phyloP scores from a whole-genome alignment of 202 grass and related monocot species.

The Setaria italica region DNA sequence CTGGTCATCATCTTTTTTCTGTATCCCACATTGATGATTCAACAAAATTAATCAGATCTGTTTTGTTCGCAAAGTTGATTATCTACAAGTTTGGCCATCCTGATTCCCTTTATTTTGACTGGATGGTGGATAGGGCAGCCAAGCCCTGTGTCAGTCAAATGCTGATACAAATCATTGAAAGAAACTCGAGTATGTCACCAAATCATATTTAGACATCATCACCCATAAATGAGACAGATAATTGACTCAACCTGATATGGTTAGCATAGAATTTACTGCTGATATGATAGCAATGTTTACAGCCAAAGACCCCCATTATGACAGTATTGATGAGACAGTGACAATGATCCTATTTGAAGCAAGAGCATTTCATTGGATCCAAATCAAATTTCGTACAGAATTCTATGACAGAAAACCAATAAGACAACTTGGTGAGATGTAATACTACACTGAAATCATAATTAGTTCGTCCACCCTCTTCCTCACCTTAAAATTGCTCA shows the following conservation, averaged over 20 bases:
- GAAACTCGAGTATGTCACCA: background rate
- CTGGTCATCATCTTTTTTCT: background rate
- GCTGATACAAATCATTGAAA: background rate
- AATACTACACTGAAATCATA: background rate
- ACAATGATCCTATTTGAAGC: background rate
- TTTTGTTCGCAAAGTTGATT: background rate
- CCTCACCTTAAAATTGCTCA: background rate
- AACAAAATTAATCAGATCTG: background rate
- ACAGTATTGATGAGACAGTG: background rate
- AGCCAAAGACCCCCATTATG: background rate
- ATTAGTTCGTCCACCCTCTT: background rate
- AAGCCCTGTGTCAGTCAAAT: background rate
- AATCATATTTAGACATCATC: background rate
- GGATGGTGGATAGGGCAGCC: background rate
- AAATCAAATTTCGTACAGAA: background rate
- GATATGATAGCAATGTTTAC: background rate
- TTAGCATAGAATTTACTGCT: background rate
- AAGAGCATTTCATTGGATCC: background rate
- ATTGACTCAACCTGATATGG: background rate
- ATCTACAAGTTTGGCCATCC: background rate
- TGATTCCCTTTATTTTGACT: background rate
- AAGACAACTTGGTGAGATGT: background rate
- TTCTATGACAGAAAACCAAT: background rate
- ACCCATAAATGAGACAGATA: background rate
- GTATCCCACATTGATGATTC: conserved; percentile 5